Base-by-base conservation (phyloP, 176 grass and related monocot species). In the Puya raimondii region DNA sequence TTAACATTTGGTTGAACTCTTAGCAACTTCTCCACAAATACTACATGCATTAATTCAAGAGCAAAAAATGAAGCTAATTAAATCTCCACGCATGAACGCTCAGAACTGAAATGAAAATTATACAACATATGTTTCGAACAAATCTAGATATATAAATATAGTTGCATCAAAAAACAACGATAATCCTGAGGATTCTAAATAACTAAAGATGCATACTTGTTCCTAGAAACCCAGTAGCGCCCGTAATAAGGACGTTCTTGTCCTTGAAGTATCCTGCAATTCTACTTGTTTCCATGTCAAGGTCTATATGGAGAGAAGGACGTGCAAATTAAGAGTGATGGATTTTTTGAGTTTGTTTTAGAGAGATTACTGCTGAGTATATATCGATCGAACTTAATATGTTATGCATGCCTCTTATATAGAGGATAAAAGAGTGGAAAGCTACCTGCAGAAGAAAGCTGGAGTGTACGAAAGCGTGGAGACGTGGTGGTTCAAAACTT, bases 11-110 rank as follows among this genome's bases (percentile, higher is more conserved):
- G 92, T 71, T 96, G 83, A 58, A 89, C 88, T 66, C 92, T 76
- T 59, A 96, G 78, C 67, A 92, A 71, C 82, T 96, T 96, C 81
- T 96, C 92, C 86, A 96, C 79, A 15, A 96, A 80, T 18, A 96
- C 92, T 96, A 71, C 67, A 67, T 17, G 2, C 26, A 33, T n/a
- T n/a, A n/a, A n/a, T 10, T 33, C 29, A 33, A 33, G 3, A 51
- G 0, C 51, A 27, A 26, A 11, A 76, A 27, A 50, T 12, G 66
- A 57, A 20, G 33, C 7, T 20, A 26, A 79, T 7, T 48, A 72
- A 67, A 75, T 17, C 64, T 70, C 21, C 52, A 27, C 52, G n/a
- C 11, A 20, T 42, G 25, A 13, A 23, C 11, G 3, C 20, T 27
- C 2, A 47, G 18, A 54, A 29, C 9, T 27, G 64, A 11, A 11